Percentiles rank a stretch among this genome's conserved stretches.
Conservation (phyloP, 805 yeast genomes). For the Yarrowia keelungensis region DNA sequence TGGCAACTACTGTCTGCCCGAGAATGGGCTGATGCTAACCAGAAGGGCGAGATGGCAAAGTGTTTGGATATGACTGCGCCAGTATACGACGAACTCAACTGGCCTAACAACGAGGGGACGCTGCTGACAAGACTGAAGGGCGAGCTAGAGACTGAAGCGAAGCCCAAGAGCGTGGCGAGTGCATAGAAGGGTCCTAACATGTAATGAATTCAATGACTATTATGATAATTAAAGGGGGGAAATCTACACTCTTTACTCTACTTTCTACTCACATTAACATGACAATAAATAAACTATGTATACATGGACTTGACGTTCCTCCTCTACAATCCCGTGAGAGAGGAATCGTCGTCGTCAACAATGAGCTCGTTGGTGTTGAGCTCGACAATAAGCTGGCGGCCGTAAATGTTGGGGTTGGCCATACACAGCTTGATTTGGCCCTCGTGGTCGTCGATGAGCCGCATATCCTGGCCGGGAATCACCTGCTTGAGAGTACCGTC, state of each 20-base stretch:
- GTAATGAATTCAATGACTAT: neutral
- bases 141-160: neutral
- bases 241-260: neutral
- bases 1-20: slow-evolving; percentile 79
- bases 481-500: slow-evolving; percentile 61
- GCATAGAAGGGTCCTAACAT: neutral
- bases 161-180: slow-evolving; percentile 2
- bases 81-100: slow-evolving; percentile 46
- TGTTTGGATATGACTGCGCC: slow-evolving; percentile 48
- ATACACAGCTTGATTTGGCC: slow-evolving; percentile 55
- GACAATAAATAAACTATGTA: slow-evolving; percentile 31
- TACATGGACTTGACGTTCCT: neutral
- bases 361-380: slow-evolving; percentile 49
- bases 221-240: neutral
- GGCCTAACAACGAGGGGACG: slow-evolving; percentile 28
- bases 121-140: slow-evolving; percentile 23
- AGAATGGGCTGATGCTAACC: slow-evolving; percentile 61
- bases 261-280: neutral
- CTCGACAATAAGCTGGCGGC: slow-evolving; percentile 65
- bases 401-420: slow-evolving; percentile 71
- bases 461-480: slow-evolving; percentile 71
- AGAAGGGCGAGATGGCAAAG: slow-evolving; percentile 46
- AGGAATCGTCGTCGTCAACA: slow-evolving; percentile 44
- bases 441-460: slow-evolving; percentile 52
- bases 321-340: slow-evolving; percentile 26